Evolutionary conservation across 2,329 filamentous ascomycete genomes (phyloP), one percentile per base, ranked within the genome.

Genomic region (Xylaria sp.): DNA sequence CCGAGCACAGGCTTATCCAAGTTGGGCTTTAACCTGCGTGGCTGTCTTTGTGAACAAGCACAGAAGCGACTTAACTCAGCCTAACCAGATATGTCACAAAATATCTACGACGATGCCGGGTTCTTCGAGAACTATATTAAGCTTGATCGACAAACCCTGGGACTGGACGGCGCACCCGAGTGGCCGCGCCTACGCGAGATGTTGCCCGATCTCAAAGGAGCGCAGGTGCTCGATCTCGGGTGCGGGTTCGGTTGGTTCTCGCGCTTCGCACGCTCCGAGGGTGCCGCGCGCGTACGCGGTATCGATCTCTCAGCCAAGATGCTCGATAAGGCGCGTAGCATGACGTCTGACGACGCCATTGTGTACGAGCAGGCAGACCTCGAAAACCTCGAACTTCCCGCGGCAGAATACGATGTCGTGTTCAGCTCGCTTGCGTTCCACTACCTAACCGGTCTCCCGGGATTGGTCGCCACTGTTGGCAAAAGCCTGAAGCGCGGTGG

Each of bases 191-290:
- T 85, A n/a, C 75, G 75, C 28, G 67, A 76, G 3, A 80, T 85
- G 74, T 75, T 85, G 34, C 81, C 81, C 8, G 55, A 74, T 46
- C 72, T 81, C 51, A 62, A 64, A 9, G 78, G 74, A n/a, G 67
- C 75, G 3, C 72, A 68, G 18, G 74, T 84, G 37, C 79, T 85
- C 9, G 83, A 85, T 73, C 78, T 85, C 4, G 83, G 83, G 4
- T 85, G 84, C 72, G 83, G 83, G 15, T 81, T 83, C 69, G 83
- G 83, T 23, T 85, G 82, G 82, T 84, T 84, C 68, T 75, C 78
- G 39, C 81, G 82, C n/a, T 85, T 80, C 78, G 81, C 82, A 12
- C 72, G 76, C 58, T 79, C 80, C 48, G 73, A 79, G 23, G 81
- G 81, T 6, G 82, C 82, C 10, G 67, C 66, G 9, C 68, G 70